These are phyloP conservation scores for Paxillus involutus DNA, from an alignment of 768 basidiomycete species.

Conservation along the genomic window DNA sequence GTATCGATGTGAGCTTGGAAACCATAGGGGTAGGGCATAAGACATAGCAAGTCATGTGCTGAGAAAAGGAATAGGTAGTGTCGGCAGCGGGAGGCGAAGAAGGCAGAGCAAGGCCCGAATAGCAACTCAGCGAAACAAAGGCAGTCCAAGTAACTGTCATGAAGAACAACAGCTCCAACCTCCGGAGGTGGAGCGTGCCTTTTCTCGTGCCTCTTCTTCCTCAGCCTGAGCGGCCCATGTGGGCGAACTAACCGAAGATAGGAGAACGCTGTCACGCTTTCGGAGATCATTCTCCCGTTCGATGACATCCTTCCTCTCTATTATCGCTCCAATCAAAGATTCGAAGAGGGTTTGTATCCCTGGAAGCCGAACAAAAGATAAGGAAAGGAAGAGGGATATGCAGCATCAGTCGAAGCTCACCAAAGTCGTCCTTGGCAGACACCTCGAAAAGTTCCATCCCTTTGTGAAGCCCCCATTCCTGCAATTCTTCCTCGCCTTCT, in stretches of 20 bases:
- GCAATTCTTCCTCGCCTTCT: constrained; percentile 43
- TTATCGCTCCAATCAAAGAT: constrained; percentile 77
- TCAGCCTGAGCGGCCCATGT: constrained; percentile 81
- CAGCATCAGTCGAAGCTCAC: constrained; percentile 36
- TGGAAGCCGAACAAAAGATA: constrained; percentile 28
- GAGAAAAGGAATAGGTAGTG: constrained; percentile 7
- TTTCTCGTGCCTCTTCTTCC: constrained; percentile 69
- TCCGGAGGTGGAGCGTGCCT: constrained; percentile 44
- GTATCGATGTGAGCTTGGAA: constrained; percentile 24
- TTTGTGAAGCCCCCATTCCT: constrained; percentile 76
- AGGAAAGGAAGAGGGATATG: constrained; percentile 10
- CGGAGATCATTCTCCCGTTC: constrained; percentile 79
- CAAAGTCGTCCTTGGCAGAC: constrained; percentile 84
- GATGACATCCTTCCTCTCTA: constrained; percentile 73
- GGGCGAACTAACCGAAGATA: constrained; percentile 62
- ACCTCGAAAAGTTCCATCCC: constrained; percentile 91
- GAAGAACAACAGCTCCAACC: constrained; percentile 71
- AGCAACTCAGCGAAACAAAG: constrained; percentile 17
- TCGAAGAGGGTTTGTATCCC: constrained; percentile 83
- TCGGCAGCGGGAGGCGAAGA: constrained; percentile 8
- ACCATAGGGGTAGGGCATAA: constrained; percentile 26
- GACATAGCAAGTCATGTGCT: constrained; percentile 26
- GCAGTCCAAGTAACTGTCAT: constrained; percentile 25
- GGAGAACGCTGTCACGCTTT: constrained; percentile 81
- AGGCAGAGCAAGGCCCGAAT: constrained; percentile 12